Base-by-base conservation (phyloP, 1,284 basidiomycete species). In the Leccinum griseonigrum region DNA sequence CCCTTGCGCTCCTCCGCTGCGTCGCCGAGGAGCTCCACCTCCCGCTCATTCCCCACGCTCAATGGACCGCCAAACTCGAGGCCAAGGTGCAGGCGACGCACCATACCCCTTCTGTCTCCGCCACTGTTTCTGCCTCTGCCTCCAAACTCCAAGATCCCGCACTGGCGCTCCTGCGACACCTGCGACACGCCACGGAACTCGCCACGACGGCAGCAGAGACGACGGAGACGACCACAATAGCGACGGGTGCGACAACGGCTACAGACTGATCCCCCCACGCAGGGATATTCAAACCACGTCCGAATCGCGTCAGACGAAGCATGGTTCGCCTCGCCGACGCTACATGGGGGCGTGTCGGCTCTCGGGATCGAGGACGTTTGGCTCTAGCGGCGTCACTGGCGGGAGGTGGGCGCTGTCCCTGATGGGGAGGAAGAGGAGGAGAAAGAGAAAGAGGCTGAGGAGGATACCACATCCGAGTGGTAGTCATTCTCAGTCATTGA, bases 41-140 rank as follows among this genome's bases (percentile, higher is more conserved):
- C 14, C 68, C 66, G 1, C 36, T 66, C 32, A 48, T 71, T 13
- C 34, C 66, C 2, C 60, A 68, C 54, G 14, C 60, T 3, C 18
- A 70, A 28, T 71, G 68, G 68, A 66, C 54, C 8, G 11, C 60
- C 18, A 40, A n/a, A 46, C 66, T 71, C 3, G 64, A 63, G 29
- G 43, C 46, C 5, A 59, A 9, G 13, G 56, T 70, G 2, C 55
- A 64, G 34, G 7, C 43, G 34, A 18, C 50, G 2, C 55, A 43
- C 1, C 22, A 46, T 13, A 46, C 56, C 3, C 4, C 55, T 8
- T 43, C 54, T 3, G 31, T 56, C 4, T 10, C 59, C 28, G 22
- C 48, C 48, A 28, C 48, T 16, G n/a, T 51, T 16, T 26, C 48
- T 51, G 26, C 18, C 7, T 29, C 50, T 26, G 26, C 51, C 28